Evolutionary conservation across 2,329 filamentous ascomycete genomes (phyloP).

Genomic region (Verticillium dahliae): DNA sequence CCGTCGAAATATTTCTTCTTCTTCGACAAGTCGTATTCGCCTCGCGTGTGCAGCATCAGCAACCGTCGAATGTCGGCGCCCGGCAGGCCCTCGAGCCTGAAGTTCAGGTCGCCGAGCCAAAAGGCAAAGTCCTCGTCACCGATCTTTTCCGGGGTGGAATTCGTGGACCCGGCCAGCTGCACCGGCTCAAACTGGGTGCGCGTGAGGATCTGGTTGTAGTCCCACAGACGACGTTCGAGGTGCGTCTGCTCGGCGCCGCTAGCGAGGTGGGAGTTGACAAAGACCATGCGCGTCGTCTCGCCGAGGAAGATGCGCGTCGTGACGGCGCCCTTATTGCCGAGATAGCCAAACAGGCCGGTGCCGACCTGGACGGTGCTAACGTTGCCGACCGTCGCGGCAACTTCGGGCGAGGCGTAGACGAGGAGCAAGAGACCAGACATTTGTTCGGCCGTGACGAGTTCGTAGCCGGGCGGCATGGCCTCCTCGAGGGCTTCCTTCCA

Average conservation of each 20-base stretch:
- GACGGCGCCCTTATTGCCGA: conserved; percentile 94
- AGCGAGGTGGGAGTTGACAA: conserved; percentile 86
- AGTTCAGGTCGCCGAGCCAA: conserved; percentile 96
- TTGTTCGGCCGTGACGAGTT: conserved; percentile 73
- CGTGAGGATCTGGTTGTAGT: conserved; percentile 69
- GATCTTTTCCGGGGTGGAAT: conserved; percentile 52
- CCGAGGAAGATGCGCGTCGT: conserved; percentile 76
- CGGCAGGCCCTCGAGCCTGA: conserved; percentile 79
- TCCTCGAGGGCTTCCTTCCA: conserved; percentile 75
- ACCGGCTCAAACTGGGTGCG: conserved; percentile 76
- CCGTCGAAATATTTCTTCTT: conserved; percentile 34
- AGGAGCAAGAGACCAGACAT: conserved; percentile 79
- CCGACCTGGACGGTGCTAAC: conserved; percentile 79
- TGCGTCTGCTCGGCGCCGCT: conserved; percentile 75
- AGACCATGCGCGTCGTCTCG: conserved; percentile 82
- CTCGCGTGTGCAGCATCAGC: conserved; percentile 73
- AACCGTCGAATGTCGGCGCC: conserved; percentile 85
- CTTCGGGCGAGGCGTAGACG: conserved; percentile 74
- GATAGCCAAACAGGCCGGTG: conserved; percentile 84
- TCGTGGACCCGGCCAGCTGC: conserved; percentile 54
- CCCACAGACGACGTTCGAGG: conserved; percentile 84
- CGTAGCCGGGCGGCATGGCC: conserved; percentile 70
- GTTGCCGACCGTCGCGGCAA: conserved; percentile 69
- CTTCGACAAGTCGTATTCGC: conserved; percentile 61
- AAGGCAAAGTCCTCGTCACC: conserved; percentile 92